Conservation (phyloP, 164 flowering plant species). For the Paratinospora sagittata region DNA sequence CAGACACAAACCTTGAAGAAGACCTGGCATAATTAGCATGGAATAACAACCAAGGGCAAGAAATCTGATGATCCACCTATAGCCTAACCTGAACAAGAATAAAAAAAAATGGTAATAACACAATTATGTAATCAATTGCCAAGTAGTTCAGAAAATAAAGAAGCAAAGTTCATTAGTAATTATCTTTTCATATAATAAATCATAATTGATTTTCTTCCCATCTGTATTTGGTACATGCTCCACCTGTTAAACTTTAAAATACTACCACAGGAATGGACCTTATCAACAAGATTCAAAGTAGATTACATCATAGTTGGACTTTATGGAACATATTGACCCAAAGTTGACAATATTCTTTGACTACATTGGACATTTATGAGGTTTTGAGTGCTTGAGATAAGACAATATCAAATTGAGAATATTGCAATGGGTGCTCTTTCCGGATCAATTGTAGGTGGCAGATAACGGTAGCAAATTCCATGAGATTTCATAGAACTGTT, state of each 20-base stretch:
- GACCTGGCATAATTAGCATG: constrained; percentile 85
- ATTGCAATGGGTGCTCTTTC: neutral
- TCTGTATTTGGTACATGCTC: neutral
- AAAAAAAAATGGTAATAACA: constrained; percentile 14
- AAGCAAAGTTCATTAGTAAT: neutral
- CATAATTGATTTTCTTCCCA: neutral
- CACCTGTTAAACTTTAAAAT: neutral
- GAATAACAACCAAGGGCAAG: constrained; percentile 80
- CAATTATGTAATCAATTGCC: neutral
- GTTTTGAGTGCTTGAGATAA: too few relatives aligned
- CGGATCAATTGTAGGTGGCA: neutral
- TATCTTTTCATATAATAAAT: neutral
- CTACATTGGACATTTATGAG: too few relatives aligned
- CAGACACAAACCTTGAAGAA: constrained; percentile 64
- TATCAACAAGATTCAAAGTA: too few relatives aligned
- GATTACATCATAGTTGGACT: too few relatives aligned
- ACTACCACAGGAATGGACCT: neutral
- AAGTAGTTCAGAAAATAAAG: neutral
- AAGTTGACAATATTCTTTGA: neutral
- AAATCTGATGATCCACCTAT: constrained; percentile 72
- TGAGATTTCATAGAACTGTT: neutral
- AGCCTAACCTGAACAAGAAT: constrained; percentile 77
- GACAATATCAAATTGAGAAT: too few relatives aligned
- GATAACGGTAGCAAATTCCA: neutral
- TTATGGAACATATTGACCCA: neutral